Percentiles rank a stretch among this genome's conserved stretches.
Conservation (phyloP, 73 alveolate species). For the Durusdinium trenchii region DNA sequence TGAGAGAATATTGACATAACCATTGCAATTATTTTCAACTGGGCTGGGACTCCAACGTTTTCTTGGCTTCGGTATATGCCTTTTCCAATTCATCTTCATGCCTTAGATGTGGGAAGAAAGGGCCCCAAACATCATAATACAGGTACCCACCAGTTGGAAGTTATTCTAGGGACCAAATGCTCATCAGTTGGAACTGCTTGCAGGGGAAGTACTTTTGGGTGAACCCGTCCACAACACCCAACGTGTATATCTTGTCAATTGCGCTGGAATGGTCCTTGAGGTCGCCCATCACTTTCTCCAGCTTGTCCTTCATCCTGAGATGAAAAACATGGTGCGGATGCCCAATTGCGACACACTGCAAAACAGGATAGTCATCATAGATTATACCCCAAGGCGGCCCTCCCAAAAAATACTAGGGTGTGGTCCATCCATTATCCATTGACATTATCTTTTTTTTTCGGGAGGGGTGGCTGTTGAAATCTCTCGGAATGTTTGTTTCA, state of each 20-base stretch:
- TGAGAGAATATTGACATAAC: not conserved
- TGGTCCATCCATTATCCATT: not conserved
- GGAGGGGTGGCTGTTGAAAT: no score
- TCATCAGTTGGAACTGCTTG: not conserved
- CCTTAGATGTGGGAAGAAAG: not conserved
- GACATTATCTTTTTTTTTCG: not conserved
- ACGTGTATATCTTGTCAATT: not conserved
- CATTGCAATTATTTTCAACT: not conserved
- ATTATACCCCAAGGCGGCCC: not conserved
- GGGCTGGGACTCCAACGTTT: not conserved
- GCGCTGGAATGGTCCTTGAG: not conserved
- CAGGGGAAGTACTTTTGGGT: not conserved
- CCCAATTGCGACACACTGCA: not conserved
- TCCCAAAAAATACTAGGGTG: not conserved
- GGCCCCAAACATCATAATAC: not conserved
- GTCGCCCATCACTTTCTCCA: not conserved
- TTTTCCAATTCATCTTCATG: not conserved
- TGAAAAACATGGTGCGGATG: not conserved
- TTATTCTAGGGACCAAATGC: not conserved
- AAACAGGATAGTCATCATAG: not conserved
- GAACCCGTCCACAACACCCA: slow-evolving; percentile 15
- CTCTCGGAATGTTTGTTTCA: not conserved
- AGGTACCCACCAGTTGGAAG: no score
- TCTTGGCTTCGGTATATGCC: not conserved
- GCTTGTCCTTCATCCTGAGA: not conserved